Evolutionary conservation across 108 stramenopile genomes (phyloP).

Genomic region (Ochromonas danica): DNA sequence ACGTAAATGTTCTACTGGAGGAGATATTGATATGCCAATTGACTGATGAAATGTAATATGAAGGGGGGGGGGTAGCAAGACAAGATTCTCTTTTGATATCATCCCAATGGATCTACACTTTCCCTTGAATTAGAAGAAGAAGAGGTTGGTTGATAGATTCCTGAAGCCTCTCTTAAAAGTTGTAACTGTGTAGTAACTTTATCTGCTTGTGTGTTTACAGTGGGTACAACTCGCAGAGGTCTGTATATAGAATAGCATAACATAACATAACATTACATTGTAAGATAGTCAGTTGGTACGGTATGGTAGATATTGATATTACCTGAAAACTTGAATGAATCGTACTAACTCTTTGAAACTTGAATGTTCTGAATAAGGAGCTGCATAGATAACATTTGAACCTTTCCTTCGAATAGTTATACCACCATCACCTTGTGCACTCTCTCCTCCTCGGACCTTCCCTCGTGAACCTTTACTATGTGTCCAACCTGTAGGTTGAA

Average conservation of each 20-base stretch:
- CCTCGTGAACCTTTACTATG: not conserved
- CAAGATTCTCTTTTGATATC: too few species aligned
- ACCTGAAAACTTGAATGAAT: not conserved
- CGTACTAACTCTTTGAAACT: not conserved
- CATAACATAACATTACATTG: not conserved
- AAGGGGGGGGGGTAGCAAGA: too few species aligned
- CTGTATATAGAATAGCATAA: not conserved
- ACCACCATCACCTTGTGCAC: not conserved
- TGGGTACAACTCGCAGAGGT: not conserved
- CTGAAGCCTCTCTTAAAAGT: not conserved
- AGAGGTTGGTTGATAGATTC: too few species aligned
- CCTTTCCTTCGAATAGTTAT: not conserved
- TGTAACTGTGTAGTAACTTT: not conserved
- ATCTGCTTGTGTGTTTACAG: not conserved
- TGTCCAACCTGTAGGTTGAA: conserved; percentile 36
- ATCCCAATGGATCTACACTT: too few species aligned
- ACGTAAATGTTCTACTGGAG: too few species aligned
- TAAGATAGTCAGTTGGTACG: not conserved
- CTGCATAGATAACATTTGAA: conserved; percentile 16
- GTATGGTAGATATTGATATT: not conserved
- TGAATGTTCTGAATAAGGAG: conserved; percentile 19
- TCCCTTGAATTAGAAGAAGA: too few species aligned
- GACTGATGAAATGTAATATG: too few species aligned
- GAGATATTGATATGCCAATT: too few species aligned
- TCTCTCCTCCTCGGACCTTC: not conserved